Evolutionary conservation across 192 early-diverging fungal genomes (phyloP), one percentile per base, ranked within the genome.

Genomic region (Pilobolus umbonatus): DNA sequence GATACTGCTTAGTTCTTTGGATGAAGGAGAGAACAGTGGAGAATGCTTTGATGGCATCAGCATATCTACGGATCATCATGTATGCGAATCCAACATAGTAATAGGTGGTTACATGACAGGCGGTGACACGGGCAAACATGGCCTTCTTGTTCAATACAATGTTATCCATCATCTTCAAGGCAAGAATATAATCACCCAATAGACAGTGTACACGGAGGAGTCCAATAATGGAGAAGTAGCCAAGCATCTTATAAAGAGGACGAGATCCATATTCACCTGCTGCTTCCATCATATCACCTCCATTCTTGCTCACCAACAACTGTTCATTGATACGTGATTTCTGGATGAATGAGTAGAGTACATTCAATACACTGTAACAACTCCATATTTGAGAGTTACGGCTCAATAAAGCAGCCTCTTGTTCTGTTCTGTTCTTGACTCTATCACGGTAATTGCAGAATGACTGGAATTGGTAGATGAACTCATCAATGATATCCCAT

Each of bases 401-500:
- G 69, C 88, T 85, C 47, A 98, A 76, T 68, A 88, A 75, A 46
- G 82, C 78, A 12, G 91, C 73, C 69, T 98, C 95, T 64, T 86
- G 85, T 15, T 88, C 81, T 22, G 76, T 76, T 72, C 89, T 91
- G 75, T 82, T 89, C 70, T 84, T 80, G 47, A 88, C 72, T 47
- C 91, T 87, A 77, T 88, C 92, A 54, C 94, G 87, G 81, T 93
- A 95, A 60, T 90, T 88, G 78, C 91, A 90, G 80, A 95, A 98
- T 55, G 92, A 86, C 80, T 98, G 95, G 85, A 95, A 98, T 79
- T 98, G 95, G 76, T 94, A 98, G 66, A 98, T 96, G 75, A 98
- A 98, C 77, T 98, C 95, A 64, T 98, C 95, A 60, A 98, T 93
- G 69, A 98, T 96, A 76, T 98, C 95, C 94, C 94, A 98, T 38